These are phyloP conservation scores for Parachlorella kessleri DNA, from an alignment of 139 green algal genomes.

Conservation along the genomic window DNA sequence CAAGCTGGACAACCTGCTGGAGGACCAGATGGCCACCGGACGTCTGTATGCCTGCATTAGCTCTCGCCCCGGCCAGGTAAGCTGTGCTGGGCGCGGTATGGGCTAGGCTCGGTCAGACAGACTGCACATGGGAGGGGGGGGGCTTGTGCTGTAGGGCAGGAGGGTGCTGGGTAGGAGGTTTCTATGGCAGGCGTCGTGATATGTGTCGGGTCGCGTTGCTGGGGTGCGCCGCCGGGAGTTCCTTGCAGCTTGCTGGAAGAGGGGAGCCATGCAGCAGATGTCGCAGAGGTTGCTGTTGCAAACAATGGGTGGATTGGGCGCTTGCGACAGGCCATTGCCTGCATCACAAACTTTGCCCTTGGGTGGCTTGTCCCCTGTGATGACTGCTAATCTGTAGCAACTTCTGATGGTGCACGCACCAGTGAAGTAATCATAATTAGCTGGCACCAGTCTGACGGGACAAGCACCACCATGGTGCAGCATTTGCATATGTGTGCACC, in stretches of 20 bases:
- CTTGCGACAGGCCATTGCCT: no score
- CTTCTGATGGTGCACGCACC: background rate
- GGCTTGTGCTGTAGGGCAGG: slow-evolving; percentile 1
- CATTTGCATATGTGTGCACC: no score
- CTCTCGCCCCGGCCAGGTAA: slow-evolving; percentile 67
- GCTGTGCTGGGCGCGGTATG: no score
- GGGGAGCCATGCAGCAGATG: no score
- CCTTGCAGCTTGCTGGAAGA: no score
- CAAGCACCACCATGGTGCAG: background rate
- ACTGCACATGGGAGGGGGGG: slow-evolving; percentile 40
- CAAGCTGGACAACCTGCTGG: slow-evolving; percentile 77
- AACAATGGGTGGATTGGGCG: no score
- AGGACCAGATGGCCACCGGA: slow-evolving; percentile 93
- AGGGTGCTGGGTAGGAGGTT: no score
- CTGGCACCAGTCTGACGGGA: background rate
- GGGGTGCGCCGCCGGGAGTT: no score
- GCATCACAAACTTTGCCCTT: no score
- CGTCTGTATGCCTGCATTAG: slow-evolving; percentile 75
- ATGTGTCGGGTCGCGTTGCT: no score
- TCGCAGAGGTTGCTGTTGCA: no score
- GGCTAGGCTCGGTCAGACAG: slow-evolving; percentile 55
- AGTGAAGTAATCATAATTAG: background rate
- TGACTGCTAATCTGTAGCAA: slow-evolving; percentile 1
- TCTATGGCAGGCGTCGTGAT: no score
- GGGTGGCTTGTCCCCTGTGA: background rate